Base-by-base conservation (phyloP, 2,329 filamentous ascomycete genomes). In the Trichocomaceae sp. region DNA sequence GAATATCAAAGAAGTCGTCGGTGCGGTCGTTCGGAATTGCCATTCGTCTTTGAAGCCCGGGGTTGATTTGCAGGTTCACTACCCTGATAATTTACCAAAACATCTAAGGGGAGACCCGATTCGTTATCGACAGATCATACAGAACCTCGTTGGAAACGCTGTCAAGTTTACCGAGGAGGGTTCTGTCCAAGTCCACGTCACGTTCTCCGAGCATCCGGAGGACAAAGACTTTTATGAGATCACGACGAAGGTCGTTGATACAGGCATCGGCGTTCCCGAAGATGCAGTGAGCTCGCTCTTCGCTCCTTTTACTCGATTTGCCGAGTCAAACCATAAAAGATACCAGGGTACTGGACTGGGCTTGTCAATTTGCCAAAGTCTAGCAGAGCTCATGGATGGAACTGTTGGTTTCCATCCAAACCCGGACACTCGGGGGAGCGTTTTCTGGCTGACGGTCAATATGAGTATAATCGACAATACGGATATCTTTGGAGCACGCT, bases 81-180 rank as follows among this genome's bases (percentile, higher is more conserved):
- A 80, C 20, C 69, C 76, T 6, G 69, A 75, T 2, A 66, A 74
- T 19, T 73, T 83, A 26, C 80, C 80, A 1, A 71, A 69, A 52
- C 69, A 75, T 10, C 72, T 78, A 2, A 75, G 77, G 57, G 81
- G 82, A 5, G 83, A 85, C 58, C 77, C 81, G 3, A 71, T 84
- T 4, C 77, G 82, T 15, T 84, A 80, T 61, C 78, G 82, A 8
- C 82, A 85, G 59, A 78, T 84, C 15, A 62, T 84, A n/a, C 80
- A 84, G 59, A 85, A 85, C 58, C 70, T 85, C 4, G 69, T 84
- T 15, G 75, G 77, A 15, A 85, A 85, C 60, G 82, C 82, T 1
- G 75, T 77, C 44, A 85, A 85, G 58, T 84, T 84, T 60, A 85
- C 82, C 3, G 78, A 83, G 20, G 66, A 72, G 31, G 82, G 82